Evolutionary conservation across 441 rosid species (phyloP).

Genomic region (Gossypium gossypioides): DNA sequence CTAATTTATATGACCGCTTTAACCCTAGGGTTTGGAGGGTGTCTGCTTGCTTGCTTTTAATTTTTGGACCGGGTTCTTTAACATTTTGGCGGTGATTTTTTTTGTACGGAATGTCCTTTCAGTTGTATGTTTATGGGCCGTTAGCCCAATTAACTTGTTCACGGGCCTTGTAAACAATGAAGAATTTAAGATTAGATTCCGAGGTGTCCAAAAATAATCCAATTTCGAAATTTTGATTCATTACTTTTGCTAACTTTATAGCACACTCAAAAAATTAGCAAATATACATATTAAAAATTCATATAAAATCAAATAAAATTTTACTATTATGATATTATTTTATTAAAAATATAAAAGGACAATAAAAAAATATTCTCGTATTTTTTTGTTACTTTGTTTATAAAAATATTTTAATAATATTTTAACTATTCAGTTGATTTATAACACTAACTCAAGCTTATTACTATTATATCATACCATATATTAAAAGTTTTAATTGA

Average conservation of each 20-base stretch:
- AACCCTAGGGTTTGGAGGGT: conserved; percentile 6
- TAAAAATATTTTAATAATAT: no score
- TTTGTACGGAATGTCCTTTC: background rate
- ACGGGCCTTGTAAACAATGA: background rate
- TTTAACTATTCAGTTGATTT: no score
- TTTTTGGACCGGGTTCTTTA: background rate
- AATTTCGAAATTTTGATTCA: background rate
- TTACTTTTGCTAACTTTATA: background rate
- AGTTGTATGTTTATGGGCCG: background rate
- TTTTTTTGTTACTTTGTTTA: no score
- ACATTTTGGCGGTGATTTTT: background rate
- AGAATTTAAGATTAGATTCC: background rate
- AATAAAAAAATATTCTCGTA: no score
- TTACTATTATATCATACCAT: no score
- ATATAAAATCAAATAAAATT: no score
- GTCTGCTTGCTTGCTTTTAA: background rate
- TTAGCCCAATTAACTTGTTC: background rate
- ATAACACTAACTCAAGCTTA: no score
- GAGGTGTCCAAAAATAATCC: background rate
- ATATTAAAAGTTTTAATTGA: no score
- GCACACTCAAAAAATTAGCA: background rate
- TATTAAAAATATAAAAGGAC: no score
- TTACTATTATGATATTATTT: no score
- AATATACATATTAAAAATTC: background rate
- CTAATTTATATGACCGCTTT: background rate